Evolutionary conservation across 2,329 filamentous ascomycete species (phyloP).

Genomic region (Escovopsis sp.): DNA sequence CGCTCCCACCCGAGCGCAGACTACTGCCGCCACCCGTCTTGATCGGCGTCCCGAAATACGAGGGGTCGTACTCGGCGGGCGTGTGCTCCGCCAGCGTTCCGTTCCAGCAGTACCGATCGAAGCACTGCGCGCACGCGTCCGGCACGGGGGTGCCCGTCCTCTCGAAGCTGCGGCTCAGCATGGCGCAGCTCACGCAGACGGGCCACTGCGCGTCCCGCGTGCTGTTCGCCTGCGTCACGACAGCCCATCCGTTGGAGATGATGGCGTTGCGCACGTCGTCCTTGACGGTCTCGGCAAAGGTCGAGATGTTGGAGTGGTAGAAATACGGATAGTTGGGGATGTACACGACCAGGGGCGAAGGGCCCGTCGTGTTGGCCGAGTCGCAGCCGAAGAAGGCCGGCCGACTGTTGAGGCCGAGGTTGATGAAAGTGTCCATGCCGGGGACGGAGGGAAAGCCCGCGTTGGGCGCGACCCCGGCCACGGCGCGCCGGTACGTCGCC

Average conservation of each 20-base stretch:
- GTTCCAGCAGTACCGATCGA: conserved; percentile 80
- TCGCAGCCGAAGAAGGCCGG: conserved; percentile 52
- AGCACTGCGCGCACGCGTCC: conserved; percentile 59
- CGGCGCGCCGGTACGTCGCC: conserved; percentile 40
- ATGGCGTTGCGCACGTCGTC: conserved; percentile 56
- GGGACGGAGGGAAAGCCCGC: conserved; percentile 45
- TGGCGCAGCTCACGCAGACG: conserved; percentile 74
- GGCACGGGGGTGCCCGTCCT: conserved; percentile 57
- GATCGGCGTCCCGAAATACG: conserved; percentile 13
- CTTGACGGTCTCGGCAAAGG: conserved; percentile 53
- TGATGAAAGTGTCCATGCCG: conserved; percentile 37
- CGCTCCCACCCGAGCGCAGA: conserved; percentile 6
- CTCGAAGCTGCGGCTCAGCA: conserved; percentile 60
- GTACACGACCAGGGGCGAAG: conserved; percentile 66
- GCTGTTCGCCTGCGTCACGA: conserved; percentile 68
- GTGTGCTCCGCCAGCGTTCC: conserved; percentile 38
- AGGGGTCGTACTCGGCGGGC: conserved; percentile 19
- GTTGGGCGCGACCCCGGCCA: conserved; percentile 31
- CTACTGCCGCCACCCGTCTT: conserved; percentile 11
- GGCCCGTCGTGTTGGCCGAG: conserved; percentile 33
- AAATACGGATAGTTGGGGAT: conserved; percentile 65
- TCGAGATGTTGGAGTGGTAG: conserved; percentile 62
- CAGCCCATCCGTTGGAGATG: conserved; percentile 74
- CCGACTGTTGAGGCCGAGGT: conserved; percentile 40
- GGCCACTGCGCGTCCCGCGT: conserved; percentile 64